These are phyloP conservation scores for Symbiotaphrina buchneri DNA, from an alignment of 495 filamentous ascomycete species.

Conservation along the genomic window DNA sequence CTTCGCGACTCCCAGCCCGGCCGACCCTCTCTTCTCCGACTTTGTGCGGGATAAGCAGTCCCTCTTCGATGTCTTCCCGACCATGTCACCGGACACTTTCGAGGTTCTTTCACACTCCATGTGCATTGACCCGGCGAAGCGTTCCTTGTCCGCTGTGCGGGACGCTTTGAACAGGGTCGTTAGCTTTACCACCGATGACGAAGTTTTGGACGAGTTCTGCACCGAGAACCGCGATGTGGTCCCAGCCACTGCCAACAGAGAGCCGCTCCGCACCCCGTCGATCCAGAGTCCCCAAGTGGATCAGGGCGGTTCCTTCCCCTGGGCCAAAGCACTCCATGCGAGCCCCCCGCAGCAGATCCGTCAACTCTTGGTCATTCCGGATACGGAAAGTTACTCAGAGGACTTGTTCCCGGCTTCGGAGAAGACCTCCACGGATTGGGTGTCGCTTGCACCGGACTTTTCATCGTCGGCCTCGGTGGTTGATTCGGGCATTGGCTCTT, in stretches of 20 bases:
- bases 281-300: constrained; percentile 72
- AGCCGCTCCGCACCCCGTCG: constrained; percentile 88
- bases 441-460: constrained; percentile 5
- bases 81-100: constrained; percentile 94
- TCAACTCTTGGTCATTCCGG: constrained; percentile 70
- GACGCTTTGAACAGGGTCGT: constrained; percentile 54
- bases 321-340: constrained; percentile 76
- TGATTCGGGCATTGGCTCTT: constrained; percentile 14
- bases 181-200: constrained; percentile 89
- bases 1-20: constrained; percentile 67
- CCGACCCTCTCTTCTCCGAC: constrained; percentile 75
- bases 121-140: constrained; percentile 73
- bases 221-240: constrained; percentile 49
- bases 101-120: constrained; percentile 76
- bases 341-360: constrained; percentile 29
- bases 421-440: constrained; percentile 18
- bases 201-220: constrained; percentile 83
- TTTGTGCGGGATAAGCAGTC: constrained; percentile 83
- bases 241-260: constrained; percentile 67
- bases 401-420: constrained; percentile 74
- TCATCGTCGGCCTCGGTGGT: constrained; percentile 4
- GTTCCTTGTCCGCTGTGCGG: constrained; percentile 56
- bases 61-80: constrained; percentile 93
- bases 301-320: constrained; percentile 69
- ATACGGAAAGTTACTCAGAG: constrained; percentile 59